Evolutionary conservation across 257 asterid genomes (phyloP).

Genomic region (Oldenlandia corymbosa): DNA sequence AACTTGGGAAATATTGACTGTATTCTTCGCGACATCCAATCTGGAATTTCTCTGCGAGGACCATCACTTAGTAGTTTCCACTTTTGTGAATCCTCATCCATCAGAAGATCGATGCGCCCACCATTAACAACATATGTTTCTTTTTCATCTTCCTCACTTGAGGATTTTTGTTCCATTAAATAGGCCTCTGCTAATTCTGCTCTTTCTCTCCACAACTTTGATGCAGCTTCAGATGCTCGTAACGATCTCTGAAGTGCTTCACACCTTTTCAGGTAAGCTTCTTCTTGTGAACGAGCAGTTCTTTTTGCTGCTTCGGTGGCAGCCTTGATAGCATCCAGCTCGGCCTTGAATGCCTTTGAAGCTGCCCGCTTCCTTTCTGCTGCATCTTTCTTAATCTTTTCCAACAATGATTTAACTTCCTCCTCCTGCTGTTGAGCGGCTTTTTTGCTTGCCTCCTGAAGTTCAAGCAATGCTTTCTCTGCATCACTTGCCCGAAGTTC

Average conservation of each 20-base stretch:
- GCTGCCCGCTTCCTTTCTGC: constrained; percentile 28
- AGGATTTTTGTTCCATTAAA: constrained; percentile 18
- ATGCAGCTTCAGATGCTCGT: constrained; percentile 36
- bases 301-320: constrained; percentile 37
- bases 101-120: constrained; percentile 33
- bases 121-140: constrained; percentile 31
- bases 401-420: constrained; percentile 32
- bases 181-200: constrained; percentile 29
- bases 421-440: constrained; percentile 27
- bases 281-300: constrained; percentile 27
- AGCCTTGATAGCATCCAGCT: constrained; percentile 30
- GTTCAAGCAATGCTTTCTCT: constrained; percentile 30
- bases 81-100: constrained; percentile 33
- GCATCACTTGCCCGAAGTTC: constrained; percentile 25
- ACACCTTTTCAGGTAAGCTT: constrained; percentile 32
- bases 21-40: constrained; percentile 38
- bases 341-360: constrained; percentile 36
- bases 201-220: constrained; percentile 32
- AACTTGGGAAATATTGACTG: constrained; percentile 32
- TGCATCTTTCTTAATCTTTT: constrained; percentile 34
- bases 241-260: constrained; percentile 38
- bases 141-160: constrained; percentile 20
- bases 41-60: constrained; percentile 40
- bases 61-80: constrained; percentile 39
- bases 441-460: constrained; percentile 35